Evolutionary conservation across 2,329 filamentous ascomycete genomes (phyloP), one percentile per base, ranked within the genome.

Genomic region (Diaporthe citriasiana): DNA sequence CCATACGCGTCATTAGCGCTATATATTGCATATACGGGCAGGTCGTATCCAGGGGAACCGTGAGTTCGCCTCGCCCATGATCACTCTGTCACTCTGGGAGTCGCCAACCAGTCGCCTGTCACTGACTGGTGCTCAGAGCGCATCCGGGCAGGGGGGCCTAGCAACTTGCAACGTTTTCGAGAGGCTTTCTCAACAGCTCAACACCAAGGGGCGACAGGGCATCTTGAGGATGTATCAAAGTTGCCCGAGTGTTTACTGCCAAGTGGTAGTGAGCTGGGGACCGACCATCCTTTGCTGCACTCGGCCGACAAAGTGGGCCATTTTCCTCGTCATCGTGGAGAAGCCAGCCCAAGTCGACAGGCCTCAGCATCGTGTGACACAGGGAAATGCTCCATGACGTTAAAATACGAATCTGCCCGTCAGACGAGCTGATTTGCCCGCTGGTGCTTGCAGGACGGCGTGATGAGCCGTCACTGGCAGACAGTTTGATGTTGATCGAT

Each of bases 1-100:
- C 59, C 70, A 53, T 55, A 71, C 70, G 70, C 69, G 69, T 59
- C 47, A 70, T 57, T 70, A 53, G 68, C 68, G 42, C 45, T 27
- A 30, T 71, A 63, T 50, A 63, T 60, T 71, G 69, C 55, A 63
- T 63, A 53, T 60, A 53, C 70, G 70, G 33, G 47, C 57, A 63
- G 56, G 56, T 40, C 35, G 45, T 51, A 71, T 53, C 50, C 56
- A 53, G 42, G 53, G 25, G 45, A 56, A 60, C 55, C 45, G 55
- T 68, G 63, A 53, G 63, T 25, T 30, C 63, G 12, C 60, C 22
- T 50, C 45, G 45, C 45, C 60, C 45, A 22, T 25, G 30, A 25
- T 25, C 45, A 27, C 5, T 40, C 33, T 51, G 27, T 25, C 45
- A 27, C 5, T 40, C 33, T 51, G 27, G 22, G 27, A 27, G 63